Conservation (phyloP, 495 filamentous ascomycete species). For the Bacidia rubella region DNA sequence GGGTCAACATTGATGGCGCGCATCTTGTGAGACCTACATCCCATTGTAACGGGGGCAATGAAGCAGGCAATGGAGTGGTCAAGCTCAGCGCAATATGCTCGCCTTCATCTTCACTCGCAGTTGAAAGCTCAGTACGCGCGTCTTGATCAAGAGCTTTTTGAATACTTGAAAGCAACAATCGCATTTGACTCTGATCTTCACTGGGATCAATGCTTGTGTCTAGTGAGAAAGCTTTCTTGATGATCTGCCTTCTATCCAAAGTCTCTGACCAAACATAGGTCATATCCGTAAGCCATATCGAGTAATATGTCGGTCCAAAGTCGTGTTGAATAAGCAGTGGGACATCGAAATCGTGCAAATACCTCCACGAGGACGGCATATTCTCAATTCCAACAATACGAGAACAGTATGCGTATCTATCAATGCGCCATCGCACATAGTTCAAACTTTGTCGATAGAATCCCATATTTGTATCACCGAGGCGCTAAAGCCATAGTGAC, state of each 20-base stretch:
- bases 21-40: slow-evolving; percentile 42
- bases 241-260: slow-evolving; percentile 47
- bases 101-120: slow-evolving; percentile 14
- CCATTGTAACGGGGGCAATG: slow-evolving; percentile 60
- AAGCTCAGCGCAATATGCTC: slow-evolving; percentile 42
- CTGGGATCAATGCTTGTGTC: slow-evolving; percentile 75
- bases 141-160: slow-evolving; percentile 41
- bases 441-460: too few species aligned
- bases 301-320: slow-evolving; percentile 46
- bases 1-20: slow-evolving; percentile 38
- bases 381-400: neutral
- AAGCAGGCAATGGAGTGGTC: slow-evolving; percentile 49
- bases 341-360: slow-evolving; percentile 17
- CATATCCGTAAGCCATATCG: slow-evolving; percentile 68
- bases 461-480: too few species aligned
- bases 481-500: too few species aligned
- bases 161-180: slow-evolving; percentile 60
- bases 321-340: slow-evolving; percentile 41
- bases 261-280: slow-evolving; percentile 72
- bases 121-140: slow-evolving; percentile 24
- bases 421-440: neutral
- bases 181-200: slow-evolving; percentile 58
- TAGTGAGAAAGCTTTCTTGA: slow-evolving; percentile 48
- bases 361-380: slow-evolving; percentile 32
- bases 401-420: neutral